Evolutionary conservation across 345 rosid species (phyloP), one percentile per base, ranked within the genome.

Genomic region (Dipteronia sinensis): DNA sequence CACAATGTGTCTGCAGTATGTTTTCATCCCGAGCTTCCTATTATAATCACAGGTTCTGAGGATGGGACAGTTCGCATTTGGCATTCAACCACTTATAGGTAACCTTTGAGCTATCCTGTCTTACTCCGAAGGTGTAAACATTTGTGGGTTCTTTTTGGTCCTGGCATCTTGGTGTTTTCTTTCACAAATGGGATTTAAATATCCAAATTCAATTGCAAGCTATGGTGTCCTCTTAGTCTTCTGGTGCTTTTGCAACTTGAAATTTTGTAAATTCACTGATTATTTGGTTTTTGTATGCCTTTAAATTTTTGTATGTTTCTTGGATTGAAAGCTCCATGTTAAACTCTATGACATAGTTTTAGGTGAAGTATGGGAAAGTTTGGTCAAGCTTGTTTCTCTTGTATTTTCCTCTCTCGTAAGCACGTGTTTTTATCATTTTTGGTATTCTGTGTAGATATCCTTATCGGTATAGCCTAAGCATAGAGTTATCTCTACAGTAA

Each of bases 41-140:
- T 93, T 64, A 93, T 93, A 79, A 89, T 93, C 46, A 93, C 98
- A 13, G 98, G 98, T 82, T 93, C 98, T 38, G 98, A 93, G 86
- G 98, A 93, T 84, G 97, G 98, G n/a, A 93, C 98, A 10, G 98
- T 90, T 80, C 93, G 98, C 11, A 89, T 93, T 70, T 93, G 98
- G 98, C 98, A 93, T 82, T 74, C 98, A 61, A 92, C 98, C 72
- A 93, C 98, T 42, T 93, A 92, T 80, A 89, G 98, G 98, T 93
- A 77, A 78, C 56, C 25, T 40, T 12, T 64, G 47, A 27, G 74
- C 22, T 68, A 20, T 17, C 46, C 27, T 72, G 4, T 34, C 25
- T 72, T 38, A 55, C 25, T 55, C 58, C 31, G 10, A 31, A 34
- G 62, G 29, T 46, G 34, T 47, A 46, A 27, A 10, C 51, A 20